Evolutionary conservation across 1,139 yeast genomes (phyloP).

Genomic region (Taiozyma sp.): DNA sequence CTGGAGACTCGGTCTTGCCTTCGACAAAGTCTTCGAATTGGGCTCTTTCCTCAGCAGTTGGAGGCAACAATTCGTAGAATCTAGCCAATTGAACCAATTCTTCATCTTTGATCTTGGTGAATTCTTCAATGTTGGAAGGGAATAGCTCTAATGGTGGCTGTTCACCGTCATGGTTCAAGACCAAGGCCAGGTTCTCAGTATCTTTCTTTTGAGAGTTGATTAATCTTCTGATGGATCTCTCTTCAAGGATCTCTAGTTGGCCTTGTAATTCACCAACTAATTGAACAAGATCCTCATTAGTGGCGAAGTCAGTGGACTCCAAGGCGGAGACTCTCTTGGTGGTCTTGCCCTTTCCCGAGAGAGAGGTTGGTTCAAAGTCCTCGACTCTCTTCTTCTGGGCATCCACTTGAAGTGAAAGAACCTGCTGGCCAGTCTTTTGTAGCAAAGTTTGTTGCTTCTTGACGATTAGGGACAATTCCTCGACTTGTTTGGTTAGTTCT

Average conservation of each 20-base stretch:
- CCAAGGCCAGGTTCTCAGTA: constrained; percentile 41
- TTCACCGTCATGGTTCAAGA: constrained; percentile 73
- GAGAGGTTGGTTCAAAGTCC: constrained; percentile 24
- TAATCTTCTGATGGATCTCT: constrained; percentile 55
- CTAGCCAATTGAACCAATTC: constrained; percentile 49
- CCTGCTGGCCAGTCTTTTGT: constrained; percentile 70
- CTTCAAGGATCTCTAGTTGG: constrained; percentile 70
- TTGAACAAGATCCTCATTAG: constrained; percentile 79
- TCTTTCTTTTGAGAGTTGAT: constrained; percentile 40
- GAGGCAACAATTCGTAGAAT: constrained; percentile 64
- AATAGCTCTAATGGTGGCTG: constrained; percentile 46
- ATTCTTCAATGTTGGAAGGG: constrained; percentile 57
- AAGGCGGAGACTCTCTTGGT: constrained; percentile 20
- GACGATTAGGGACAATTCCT: constrained; percentile 45
- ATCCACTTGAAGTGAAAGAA: constrained; percentile 60
- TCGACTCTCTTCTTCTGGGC: constrained; percentile 31
- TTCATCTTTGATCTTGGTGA: constrained; percentile 39
- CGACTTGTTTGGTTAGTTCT: constrained; percentile 38
- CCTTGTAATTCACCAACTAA: constrained; percentile 86
- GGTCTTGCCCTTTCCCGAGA: constrained; percentile 9
- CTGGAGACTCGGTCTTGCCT: constrained; percentile 35
- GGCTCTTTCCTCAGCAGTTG: constrained; percentile 42
- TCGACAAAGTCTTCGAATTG: constrained; percentile 41
- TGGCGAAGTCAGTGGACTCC: constrained; percentile 58
- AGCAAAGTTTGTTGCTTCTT: constrained; percentile 39